Conservation (phyloP, 441 rosid genomes). For the Cnidoscolus chayamansa region DNA sequence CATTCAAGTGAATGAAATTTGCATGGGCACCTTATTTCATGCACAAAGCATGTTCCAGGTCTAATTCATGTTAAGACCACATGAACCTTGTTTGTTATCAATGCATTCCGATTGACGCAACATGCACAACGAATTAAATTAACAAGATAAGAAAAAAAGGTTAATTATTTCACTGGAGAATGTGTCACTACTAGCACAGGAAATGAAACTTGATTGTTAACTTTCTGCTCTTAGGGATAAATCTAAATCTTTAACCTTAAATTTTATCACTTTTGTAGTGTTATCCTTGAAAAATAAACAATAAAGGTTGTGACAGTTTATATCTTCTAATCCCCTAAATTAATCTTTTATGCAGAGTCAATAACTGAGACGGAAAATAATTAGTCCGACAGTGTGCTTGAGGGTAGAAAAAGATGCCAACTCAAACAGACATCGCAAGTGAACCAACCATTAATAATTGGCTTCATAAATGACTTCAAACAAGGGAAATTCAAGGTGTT, state of each 20-base stretch:
- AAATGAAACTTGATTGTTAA: not conserved
- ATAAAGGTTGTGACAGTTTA: not conserved
- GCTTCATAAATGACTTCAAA: too few species aligned
- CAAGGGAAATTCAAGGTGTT: too few species aligned
- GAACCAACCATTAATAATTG: too few species aligned
- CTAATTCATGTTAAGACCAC: not conserved
- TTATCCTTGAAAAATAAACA: not conserved
- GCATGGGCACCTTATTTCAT: not conserved
- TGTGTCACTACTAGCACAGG: not conserved
- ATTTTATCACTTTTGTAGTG: not conserved
- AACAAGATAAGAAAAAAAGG: not conserved
- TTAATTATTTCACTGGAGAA: not conserved
- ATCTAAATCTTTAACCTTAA: not conserved
- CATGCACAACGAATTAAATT: not conserved
- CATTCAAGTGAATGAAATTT: not conserved
- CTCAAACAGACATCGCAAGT: too few species aligned
- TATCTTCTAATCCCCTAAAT: too few species aligned
- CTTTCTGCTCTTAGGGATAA: not conserved
- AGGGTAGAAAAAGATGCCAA: too few species aligned
- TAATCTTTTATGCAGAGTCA: too few species aligned
- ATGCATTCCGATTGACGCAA: not conserved
- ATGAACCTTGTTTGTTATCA: not conserved
- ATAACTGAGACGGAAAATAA: too few species aligned
- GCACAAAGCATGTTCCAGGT: not conserved
- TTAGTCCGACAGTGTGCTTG: too few species aligned